Evolutionary conservation across 2,329 filamentous ascomycete species (phyloP).

Genomic region (Colletotrichum eremochloae): DNA sequence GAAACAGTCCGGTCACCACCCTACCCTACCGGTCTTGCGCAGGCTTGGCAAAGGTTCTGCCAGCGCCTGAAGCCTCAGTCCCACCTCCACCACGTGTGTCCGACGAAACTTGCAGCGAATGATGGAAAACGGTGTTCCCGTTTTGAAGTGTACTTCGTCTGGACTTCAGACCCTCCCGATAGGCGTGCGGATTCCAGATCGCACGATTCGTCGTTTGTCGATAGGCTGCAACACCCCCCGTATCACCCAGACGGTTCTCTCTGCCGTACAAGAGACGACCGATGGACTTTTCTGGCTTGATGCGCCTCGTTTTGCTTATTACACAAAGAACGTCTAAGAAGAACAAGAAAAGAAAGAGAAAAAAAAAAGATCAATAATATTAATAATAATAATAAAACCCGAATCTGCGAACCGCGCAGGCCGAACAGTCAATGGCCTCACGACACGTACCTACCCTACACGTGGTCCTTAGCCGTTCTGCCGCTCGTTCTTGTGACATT

Average conservation of each 20-base stretch:
- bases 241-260: slow-evolving; percentile 53
- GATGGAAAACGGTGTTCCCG: slow-evolving; percentile 51
- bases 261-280: slow-evolving; percentile 50
- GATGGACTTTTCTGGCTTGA: slow-evolving; percentile 45
- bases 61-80: slow-evolving; percentile 52
- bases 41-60: slow-evolving; percentile 51
- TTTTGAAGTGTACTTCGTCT: slow-evolving; percentile 37
- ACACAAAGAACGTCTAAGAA: too few species aligned
- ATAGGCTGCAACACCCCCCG: slow-evolving; percentile 54
- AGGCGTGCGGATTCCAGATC: slow-evolving; percentile 55
- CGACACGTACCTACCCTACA: neutral
- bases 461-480: neutral
- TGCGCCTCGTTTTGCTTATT: too few species aligned
- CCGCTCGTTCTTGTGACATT: neutral
- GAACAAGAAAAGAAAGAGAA: too few species aligned
- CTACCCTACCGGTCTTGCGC: slow-evolving; percentile 57
- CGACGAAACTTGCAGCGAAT: slow-evolving; percentile 53
- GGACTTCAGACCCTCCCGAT: slow-evolving; percentile 53
- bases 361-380: too few species aligned
- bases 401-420: too few species aligned
- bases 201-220: slow-evolving; percentile 45
- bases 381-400: neutral
- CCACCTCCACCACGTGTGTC: slow-evolving; percentile 59
- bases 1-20: slow-evolving; percentile 43
- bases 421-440: neutral